Evolutionary conservation across 768 basidiomycete species (phyloP).

Genomic region (Tylopilus sp.): DNA sequence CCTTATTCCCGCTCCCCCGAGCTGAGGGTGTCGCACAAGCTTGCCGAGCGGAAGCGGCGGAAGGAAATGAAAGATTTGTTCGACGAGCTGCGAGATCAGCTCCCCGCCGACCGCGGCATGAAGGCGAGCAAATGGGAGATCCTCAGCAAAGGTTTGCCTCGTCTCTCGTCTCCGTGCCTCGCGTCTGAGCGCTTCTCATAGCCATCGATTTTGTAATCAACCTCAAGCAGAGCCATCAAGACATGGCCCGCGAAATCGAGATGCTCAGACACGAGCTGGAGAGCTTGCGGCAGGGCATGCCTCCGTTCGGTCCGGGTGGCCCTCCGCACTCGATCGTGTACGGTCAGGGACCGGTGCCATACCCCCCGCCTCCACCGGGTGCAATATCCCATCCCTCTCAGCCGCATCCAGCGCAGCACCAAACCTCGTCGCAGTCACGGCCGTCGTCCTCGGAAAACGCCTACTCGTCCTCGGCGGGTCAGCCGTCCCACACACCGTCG

Average conservation of each 20-base stretch:
- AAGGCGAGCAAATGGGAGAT: conserved; percentile 99
- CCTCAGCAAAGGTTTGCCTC: conserved; percentile 78
- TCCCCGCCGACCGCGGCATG: conserved; percentile 90
- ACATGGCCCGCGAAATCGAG: conserved; percentile 77
- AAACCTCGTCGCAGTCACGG: conserved; percentile 44
- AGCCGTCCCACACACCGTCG: conserved; percentile 28
- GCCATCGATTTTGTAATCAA: conserved; percentile 87
- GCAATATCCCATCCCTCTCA: conserved; percentile 42
- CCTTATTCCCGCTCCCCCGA: conserved; percentile 97
- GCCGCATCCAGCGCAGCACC: conserved; percentile 29
- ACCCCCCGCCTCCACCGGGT: conserved; percentile 45
- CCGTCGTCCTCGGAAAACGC: conserved; percentile 62
- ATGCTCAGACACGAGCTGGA: conserved; percentile 75
- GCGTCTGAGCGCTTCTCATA: conserved; percentile 25
- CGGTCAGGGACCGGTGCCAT: conserved; percentile 45
- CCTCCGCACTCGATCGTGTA: conserved; percentile 51
- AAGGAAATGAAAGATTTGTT: conserved; percentile 99
- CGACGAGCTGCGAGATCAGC: conserved; percentile 89
- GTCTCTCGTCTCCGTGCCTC: neutral
- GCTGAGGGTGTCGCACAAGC: conserved; percentile 91
- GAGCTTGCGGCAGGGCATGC: conserved; percentile 53
- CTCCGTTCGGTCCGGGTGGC: conserved; percentile 47
- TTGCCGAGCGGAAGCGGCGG: conserved; percentile 93
- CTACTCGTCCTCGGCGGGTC: conserved; percentile 42
- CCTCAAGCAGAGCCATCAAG: conserved; percentile 73